Conservation (phyloP, 1,139 yeast species). For the Magnusiomyces tetraspermus region DNA sequence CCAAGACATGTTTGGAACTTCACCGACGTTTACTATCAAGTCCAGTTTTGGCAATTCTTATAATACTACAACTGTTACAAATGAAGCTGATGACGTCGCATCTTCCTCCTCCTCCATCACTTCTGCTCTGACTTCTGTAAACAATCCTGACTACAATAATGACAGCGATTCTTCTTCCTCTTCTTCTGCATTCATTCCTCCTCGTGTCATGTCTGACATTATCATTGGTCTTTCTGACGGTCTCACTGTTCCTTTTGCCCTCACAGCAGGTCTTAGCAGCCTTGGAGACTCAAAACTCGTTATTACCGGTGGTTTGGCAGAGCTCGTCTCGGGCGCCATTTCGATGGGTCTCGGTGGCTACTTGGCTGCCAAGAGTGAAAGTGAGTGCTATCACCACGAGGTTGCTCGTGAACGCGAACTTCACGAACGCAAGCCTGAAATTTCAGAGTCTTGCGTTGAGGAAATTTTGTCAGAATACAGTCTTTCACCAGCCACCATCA, state of each 20-base stretch:
- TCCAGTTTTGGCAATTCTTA: conserved; percentile 13
- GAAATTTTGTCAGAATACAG: conserved; percentile 62
- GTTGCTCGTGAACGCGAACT: conserved; percentile 52
- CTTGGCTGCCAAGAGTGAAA: conserved; percentile 71
- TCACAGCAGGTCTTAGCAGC: conserved; percentile 71
- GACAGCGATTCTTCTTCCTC: background rate
- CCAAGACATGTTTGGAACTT: background rate
- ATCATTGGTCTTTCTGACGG: conserved; percentile 77
- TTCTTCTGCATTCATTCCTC: conserved; percentile 19
- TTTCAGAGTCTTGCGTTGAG: conserved; percentile 47
- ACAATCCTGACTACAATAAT: conserved; percentile 8
- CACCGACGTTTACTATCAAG: background rate
- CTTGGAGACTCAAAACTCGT: conserved; percentile 66
- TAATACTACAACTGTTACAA: conserved; percentile 22
- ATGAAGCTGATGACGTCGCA: conserved; percentile 16
- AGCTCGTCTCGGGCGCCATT: conserved; percentile 74
- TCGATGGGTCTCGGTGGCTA: conserved; percentile 82
- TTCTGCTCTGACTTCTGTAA: conserved; percentile 10
- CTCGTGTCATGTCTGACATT: conserved; percentile 69
- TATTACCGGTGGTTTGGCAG: conserved; percentile 81
- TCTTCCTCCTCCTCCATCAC: background rate
- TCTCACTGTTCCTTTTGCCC: conserved; percentile 74
- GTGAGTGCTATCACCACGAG: conserved; percentile 42
- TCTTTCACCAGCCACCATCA: conserved; percentile 54
- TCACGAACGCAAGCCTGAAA: conserved; percentile 46